Evolutionary conservation across 805 yeast genomes (phyloP), one percentile per base, ranked within the genome.

Genomic region (Candida mattraensis): DNA sequence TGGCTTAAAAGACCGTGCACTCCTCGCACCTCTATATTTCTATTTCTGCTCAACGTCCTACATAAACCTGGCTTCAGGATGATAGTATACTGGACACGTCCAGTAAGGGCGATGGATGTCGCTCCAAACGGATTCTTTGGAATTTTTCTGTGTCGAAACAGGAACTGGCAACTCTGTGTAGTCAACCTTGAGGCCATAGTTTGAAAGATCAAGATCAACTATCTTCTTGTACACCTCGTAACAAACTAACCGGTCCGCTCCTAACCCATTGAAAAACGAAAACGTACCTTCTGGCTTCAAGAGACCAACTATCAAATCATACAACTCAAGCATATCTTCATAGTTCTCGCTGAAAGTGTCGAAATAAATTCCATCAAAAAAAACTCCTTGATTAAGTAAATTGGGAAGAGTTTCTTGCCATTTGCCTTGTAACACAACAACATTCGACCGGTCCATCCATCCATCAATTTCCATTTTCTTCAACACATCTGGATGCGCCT

Each of bases 291-390:
- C 74, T 6, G 93, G 86, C 56, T 83, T 83, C 47, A 89, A 63
- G 32, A 89, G 64, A 0, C 96, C 97, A 13, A 87, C 94, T 5
- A 86, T 70, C 9, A 73, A 55, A 60, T 91, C 96, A 54, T 83
- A 87, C 18, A 91, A 67, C 33, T 86, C 91, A 30, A 87, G 67
- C 93, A 89, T 84, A 56, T 89, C 96, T 42, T 70, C 70, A 59
- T 91, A 89, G 56, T 87, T 94, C 56, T 89, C 98, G 45, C 95
- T 84, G 58, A 83, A 89, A 0, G 98, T 91, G 58, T 89, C 98
- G 56, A 85, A 89, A 61, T 89, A 89, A 22, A 91, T 84, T 3
- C 97, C 97, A 55, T 88, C 87, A 60, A 89, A 85, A 51, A 79
- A 83, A 1, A 83, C 78, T 17, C 84, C 84, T 25, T 72, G 51